These are phyloP conservation scores for Cyberlindnera xylosilytica DNA, from an alignment of 805 yeast genomes.

Conservation along the genomic window DNA sequence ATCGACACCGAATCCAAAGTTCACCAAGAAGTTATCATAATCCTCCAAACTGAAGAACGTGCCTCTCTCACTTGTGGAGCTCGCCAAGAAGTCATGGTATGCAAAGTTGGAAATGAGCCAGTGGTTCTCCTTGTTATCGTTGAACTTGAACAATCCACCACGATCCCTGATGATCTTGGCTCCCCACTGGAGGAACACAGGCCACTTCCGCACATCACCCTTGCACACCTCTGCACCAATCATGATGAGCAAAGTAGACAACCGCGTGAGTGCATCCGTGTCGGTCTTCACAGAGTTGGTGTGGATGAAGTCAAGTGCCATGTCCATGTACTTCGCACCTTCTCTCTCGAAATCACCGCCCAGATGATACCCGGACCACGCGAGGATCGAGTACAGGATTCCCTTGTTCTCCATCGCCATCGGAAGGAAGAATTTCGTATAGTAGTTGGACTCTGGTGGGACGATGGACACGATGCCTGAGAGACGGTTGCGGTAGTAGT, in stretches of 20 bases:
- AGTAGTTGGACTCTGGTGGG: slow-evolving; percentile 49
- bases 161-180: slow-evolving; percentile 55
- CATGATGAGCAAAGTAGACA: slow-evolving; percentile 65
- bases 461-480: slow-evolving; percentile 46
- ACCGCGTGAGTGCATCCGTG: slow-evolving; percentile 33
- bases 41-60: slow-evolving; percentile 62
- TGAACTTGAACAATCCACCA: slow-evolving; percentile 58
- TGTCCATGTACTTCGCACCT: slow-evolving; percentile 45
- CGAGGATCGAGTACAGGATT: slow-evolving; percentile 48
- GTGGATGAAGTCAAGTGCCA: slow-evolving; percentile 43
- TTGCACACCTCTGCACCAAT: slow-evolving; percentile 81
- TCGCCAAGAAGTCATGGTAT: slow-evolving; percentile 73
- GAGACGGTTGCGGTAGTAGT: slow-evolving; percentile 47
- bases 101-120: slow-evolving; percentile 79
- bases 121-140: slow-evolving; percentile 52
- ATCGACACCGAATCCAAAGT: slow-evolving; percentile 47
- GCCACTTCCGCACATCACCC: slow-evolving; percentile 80
- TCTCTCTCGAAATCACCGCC: slow-evolving; percentile 39
- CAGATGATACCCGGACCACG: slow-evolving; percentile 48
- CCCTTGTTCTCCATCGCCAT: slow-evolving; percentile 49
- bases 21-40: slow-evolving; percentile 41
- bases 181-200: slow-evolving; percentile 60
- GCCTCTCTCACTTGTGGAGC: slow-evolving; percentile 56
- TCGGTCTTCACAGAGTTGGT: slow-evolving; percentile 29
- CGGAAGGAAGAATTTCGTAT: slow-evolving; percentile 47